A percentile compares a stretch with the other conserved stretches of the same genome.
Conservation (phyloP, 768 basidiomycete species). For the Albatrellus ellisii region DNA sequence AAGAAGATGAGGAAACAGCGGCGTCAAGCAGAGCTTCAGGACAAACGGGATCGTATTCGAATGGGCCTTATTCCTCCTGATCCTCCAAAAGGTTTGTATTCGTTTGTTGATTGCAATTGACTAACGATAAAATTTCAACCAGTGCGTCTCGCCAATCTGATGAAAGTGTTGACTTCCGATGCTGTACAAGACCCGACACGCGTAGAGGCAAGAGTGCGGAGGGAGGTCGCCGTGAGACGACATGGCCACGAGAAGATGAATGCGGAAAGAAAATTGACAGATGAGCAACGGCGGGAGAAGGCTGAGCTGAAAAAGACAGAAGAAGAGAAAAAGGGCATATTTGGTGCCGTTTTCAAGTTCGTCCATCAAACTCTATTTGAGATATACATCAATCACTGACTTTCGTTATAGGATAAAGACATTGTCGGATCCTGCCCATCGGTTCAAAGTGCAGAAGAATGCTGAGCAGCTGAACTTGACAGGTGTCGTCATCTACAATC, state of each 20-base stretch:
- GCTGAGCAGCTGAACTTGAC: constrained; percentile 84
- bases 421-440: constrained; percentile 84
- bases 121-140: constrained; percentile 6
- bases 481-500: constrained; percentile 85
- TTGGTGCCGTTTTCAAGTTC: constrained; percentile 85
- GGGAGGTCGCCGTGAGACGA: constrained; percentile 85
- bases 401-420: constrained; percentile 53
- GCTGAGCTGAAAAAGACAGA: constrained; percentile 73
- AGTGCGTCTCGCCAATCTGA: constrained; percentile 92
- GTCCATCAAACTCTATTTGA: constrained; percentile 22
- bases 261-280: constrained; percentile 78
- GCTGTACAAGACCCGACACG: constrained; percentile 96
- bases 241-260: constrained; percentile 92
- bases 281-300: constrained; percentile 84
- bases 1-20: constrained; percentile 95
- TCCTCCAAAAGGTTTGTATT: constrained; percentile 80
- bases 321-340: constrained; percentile 76
- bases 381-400: not conserved
- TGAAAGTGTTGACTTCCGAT: constrained; percentile 95
- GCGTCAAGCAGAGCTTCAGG: constrained; percentile 79
- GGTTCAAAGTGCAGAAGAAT: constrained; percentile 95
- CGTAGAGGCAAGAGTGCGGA: constrained; percentile 88
- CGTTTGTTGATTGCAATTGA: not conserved
- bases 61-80: constrained; percentile 97
- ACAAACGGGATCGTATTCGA: constrained; percentile 86